Percentiles rank a stretch among this genome's conserved stretches.
Evolutionary conservation across 306 rosid genomes (phyloP).

Genomic region (Vicia sativa): DNA sequence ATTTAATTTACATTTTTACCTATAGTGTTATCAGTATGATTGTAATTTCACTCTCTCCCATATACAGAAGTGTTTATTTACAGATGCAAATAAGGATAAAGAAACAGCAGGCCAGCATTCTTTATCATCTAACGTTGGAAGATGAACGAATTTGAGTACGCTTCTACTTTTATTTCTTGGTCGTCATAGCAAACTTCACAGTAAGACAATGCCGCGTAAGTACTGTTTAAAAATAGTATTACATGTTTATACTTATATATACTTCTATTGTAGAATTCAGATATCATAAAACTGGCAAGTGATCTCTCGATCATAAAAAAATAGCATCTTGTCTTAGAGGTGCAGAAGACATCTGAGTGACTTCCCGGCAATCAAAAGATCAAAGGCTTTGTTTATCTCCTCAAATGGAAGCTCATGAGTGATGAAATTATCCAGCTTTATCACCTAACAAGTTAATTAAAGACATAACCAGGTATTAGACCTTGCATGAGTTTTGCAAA

Average conservation of each 20-base stretch:
- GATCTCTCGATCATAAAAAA: constrained; percentile 17
- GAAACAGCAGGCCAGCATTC: constrained; percentile 2
- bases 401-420: constrained; percentile 88
- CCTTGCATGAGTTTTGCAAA: constrained; percentile 9
- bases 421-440: constrained; percentile 69
- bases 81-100: constrained; percentile 10
- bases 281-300: constrained; percentile 1
- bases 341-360: constrained; percentile 74
- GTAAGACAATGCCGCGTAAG: background rate
- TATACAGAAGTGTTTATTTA: background rate
- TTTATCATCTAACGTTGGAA: constrained; percentile 2
- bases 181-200: constrained; percentile 11
- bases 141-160: background rate
- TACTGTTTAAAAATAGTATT: background rate
- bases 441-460: constrained; percentile 46
- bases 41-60: constrained; percentile 6
- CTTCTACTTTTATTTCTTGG: constrained; percentile 1
- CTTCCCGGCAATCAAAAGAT: constrained; percentile 60
- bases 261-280: background rate
- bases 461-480: constrained; percentile 20
- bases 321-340: constrained; percentile 34
- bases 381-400: constrained; percentile 70
- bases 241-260: constrained; percentile 25
- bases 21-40: background rate
- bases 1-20: background rate